These are phyloP conservation scores for Phytomonas serpens DNA, from an alignment of 208 protist species.

Conservation along the genomic window DNA sequence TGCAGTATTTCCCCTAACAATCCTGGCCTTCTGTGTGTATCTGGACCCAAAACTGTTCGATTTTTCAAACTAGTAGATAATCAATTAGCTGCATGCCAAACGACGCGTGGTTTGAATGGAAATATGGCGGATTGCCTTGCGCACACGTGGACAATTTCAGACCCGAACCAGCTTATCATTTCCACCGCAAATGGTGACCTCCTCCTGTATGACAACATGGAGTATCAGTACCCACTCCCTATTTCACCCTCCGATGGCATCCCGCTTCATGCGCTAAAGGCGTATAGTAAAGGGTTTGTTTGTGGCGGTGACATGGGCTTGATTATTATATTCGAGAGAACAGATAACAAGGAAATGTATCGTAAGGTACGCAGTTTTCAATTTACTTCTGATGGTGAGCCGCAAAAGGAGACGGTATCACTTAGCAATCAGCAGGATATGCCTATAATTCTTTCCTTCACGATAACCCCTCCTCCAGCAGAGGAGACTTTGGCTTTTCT, in stretches of 20 bases:
- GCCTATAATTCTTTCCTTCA: constrained; percentile 68
- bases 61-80: constrained; percentile 84
- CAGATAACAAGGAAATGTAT: constrained; percentile 91
- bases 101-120: constrained; percentile 50
- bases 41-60: constrained; percentile 82
- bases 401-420: constrained; percentile 19
- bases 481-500: constrained; percentile 89
- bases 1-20: constrained; percentile 90
- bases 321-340: constrained; percentile 90
- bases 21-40: constrained; percentile 84
- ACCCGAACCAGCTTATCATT: constrained; percentile 82
- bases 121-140: constrained; percentile 85
- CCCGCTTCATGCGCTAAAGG: constrained; percentile 75
- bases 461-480: constrained; percentile 75
- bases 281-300: constrained; percentile 93
- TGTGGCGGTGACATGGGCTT: constrained; percentile 92
- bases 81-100: constrained; percentile 42
- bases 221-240: constrained; percentile 81
- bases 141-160: constrained; percentile 89
- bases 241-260: constrained; percentile 84
- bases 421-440: constrained; percentile 10
- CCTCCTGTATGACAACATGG: constrained; percentile 89
- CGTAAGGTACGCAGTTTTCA: constrained; percentile 89
- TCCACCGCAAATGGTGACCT: constrained; percentile 92
- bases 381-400: constrained; percentile 29